These are phyloP conservation scores for Penicillium bovifimosum DNA, from an alignment of 495 filamentous ascomycete species.

Conservation along the genomic window DNA sequence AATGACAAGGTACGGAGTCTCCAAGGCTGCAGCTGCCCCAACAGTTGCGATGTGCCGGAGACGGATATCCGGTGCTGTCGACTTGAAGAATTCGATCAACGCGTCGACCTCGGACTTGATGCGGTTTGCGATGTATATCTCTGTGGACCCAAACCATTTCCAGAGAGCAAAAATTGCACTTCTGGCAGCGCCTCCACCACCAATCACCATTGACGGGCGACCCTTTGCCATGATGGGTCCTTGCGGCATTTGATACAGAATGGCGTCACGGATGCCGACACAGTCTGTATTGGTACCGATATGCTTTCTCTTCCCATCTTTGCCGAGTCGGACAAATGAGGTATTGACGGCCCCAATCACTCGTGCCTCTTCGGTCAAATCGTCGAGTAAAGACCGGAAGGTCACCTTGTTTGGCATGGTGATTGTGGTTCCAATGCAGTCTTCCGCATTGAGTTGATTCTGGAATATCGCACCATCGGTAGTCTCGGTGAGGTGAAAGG, in stretches of 20 bases:
- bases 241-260: slow-evolving; percentile 46
- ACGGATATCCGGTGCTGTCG: not conserved
- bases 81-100: slow-evolving; percentile 43
- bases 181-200: slow-evolving; percentile 55
- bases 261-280: slow-evolving; percentile 54
- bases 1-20: slow-evolving; percentile 47
- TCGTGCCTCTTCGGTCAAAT: slow-evolving; percentile 50
- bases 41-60: slow-evolving; percentile 44
- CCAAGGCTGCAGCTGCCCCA: slow-evolving; percentile 42
- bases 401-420: slow-evolving; percentile 64
- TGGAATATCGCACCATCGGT: slow-evolving; percentile 17
- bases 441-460: not conserved
- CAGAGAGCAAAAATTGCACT: slow-evolving; percentile 56
- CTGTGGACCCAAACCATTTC: slow-evolving; percentile 48
- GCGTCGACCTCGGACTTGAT: slow-evolving; percentile 47
- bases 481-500: slow-evolving; percentile 45
- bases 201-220: slow-evolving; percentile 46
- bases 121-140: slow-evolving; percentile 58
- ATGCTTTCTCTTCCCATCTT: slow-evolving; percentile 33
- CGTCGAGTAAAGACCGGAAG: slow-evolving; percentile 52
- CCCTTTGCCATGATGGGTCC: slow-evolving; percentile 28
- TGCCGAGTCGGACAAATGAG: slow-evolving; percentile 43
- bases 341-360: slow-evolving; percentile 62
- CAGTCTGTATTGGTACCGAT: slow-evolving; percentile 63
- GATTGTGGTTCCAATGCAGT: slow-evolving; percentile 46